These are phyloP conservation scores for Trichoderma arundinaceum DNA, from an alignment of 2,329 filamentous ascomycete genomes.

Conservation along the genomic window DNA sequence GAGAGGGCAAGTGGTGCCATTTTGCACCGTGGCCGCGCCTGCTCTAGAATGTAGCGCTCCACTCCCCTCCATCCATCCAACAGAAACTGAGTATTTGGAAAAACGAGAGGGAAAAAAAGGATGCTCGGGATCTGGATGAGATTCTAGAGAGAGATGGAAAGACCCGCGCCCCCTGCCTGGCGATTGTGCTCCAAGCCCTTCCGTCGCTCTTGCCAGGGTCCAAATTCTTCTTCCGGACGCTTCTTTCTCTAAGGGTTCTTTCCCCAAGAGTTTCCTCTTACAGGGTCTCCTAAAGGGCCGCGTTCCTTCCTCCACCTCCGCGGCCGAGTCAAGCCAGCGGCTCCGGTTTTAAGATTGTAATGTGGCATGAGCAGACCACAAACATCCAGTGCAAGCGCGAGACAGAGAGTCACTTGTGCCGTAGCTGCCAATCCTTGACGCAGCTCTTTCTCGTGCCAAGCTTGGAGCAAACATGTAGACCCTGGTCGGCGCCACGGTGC, in stretches of 20 bases:
- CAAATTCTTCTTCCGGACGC: neutral
- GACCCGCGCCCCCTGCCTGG: neutral
- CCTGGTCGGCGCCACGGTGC: too few relatives aligned
- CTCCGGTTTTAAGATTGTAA: neutral
- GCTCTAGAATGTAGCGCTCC: slow-evolving; percentile 20
- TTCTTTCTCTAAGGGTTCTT: slow-evolving; percentile 5
- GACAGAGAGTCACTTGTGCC: too few relatives aligned
- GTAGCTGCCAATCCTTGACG: too few relatives aligned
- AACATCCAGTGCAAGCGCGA: too few relatives aligned
- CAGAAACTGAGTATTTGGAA: neutral
- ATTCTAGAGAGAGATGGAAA: neutral
- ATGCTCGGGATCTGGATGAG: slow-evolving; percentile 8
- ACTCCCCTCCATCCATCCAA: slow-evolving; percentile 26
- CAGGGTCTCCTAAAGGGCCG: neutral
- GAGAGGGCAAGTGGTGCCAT: slow-evolving; percentile 31
- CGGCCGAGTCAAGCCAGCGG: slow-evolving; percentile 20
- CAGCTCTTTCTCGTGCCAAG: too few relatives aligned
- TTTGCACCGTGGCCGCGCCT: slow-evolving; percentile 27
- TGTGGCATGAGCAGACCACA: too few relatives aligned
- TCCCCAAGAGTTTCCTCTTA: neutral
- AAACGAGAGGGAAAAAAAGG: neutral
- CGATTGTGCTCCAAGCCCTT: neutral
- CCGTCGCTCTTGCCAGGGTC: neutral
- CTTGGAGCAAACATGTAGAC: too few relatives aligned
- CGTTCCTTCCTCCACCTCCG: slow-evolving; percentile 3